phyloP scores from a whole-genome alignment of 495 filamentous ascomycete genomes.

The Bacidia rubella region DNA sequence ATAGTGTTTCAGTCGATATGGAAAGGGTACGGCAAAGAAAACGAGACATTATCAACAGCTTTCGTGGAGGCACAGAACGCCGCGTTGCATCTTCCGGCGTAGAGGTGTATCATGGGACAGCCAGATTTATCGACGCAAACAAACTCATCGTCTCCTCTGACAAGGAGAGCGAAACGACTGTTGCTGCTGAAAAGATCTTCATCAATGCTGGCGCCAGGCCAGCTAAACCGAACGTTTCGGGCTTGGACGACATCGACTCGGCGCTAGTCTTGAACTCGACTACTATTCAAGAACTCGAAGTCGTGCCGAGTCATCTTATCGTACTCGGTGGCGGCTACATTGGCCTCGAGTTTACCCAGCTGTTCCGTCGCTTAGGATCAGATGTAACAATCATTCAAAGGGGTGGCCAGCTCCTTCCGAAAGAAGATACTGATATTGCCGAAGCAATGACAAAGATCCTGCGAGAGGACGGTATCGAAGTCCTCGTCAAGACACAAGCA shows the following conservation, averaged over 20 bases:
- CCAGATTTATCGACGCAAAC: not conserved
- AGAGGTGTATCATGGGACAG: slow-evolving; percentile 22
- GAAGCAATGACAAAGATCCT: slow-evolving; percentile 25
- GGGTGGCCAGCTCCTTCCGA: slow-evolving; percentile 26
- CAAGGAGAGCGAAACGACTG: slow-evolving; percentile 16
- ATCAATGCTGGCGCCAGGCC: slow-evolving; percentile 36
- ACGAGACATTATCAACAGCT: slow-evolving; percentile 37
- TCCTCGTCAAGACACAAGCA: slow-evolving; percentile 23
- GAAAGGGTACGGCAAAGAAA: slow-evolving; percentile 34
- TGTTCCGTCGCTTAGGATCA: slow-evolving; percentile 33
- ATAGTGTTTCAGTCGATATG: slow-evolving; percentile 33
- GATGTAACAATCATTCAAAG: slow-evolving; percentile 34
- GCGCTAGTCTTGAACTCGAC: slow-evolving; percentile 33
- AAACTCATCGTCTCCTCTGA: slow-evolving; percentile 1
- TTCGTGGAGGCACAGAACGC: slow-evolving; percentile 31
- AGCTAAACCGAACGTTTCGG: slow-evolving; percentile 21
- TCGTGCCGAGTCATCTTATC: slow-evolving; percentile 33
- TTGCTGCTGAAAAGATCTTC: slow-evolving; percentile 30
- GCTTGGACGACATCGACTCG: slow-evolving; percentile 21
- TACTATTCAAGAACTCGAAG: slow-evolving; percentile 30
- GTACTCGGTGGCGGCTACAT: slow-evolving; percentile 38
- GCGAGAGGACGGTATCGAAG: slow-evolving; percentile 26
- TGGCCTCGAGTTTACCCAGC: slow-evolving; percentile 38
- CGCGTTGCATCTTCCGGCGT: slow-evolving; percentile 32
- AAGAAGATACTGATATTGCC: slow-evolving; percentile 32